These are phyloP conservation scores for Cyberlindnera maritima DNA, from an alignment of 805 yeast species.

Conservation along the genomic window DNA sequence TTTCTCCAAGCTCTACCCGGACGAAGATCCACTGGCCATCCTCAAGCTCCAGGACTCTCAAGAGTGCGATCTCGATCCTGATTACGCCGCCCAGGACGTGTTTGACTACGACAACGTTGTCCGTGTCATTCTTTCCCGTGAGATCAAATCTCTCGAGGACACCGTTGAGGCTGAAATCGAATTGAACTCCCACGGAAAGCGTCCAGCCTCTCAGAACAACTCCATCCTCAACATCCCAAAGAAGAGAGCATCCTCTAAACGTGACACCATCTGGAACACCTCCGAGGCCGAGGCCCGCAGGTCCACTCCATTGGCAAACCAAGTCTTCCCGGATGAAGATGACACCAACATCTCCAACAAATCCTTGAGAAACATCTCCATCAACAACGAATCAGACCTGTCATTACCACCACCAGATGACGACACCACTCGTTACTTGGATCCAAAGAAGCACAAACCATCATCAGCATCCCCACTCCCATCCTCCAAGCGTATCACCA, in stretches of 20 bases:
- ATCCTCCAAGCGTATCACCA: conserved; percentile 36
- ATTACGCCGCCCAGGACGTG: conserved; percentile 61
- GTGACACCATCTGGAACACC: conserved; percentile 18
- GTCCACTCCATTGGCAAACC: conserved; percentile 40
- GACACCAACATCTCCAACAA: conserved; percentile 19
- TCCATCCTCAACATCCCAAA: conserved; percentile 27
- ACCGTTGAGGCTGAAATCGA: conserved; percentile 6
- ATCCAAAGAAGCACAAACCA: conserved; percentile 25
- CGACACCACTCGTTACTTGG: conserved; percentile 18
- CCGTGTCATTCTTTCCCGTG: conserved; percentile 42
- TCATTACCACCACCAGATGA: conserved; percentile 29
- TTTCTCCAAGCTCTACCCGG: conserved; percentile 64
- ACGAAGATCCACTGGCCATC: conserved; percentile 51
- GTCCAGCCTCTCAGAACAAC: conserved; percentile 24
- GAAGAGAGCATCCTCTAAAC: conserved; percentile 18
- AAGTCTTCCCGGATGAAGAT: conserved; percentile 32
- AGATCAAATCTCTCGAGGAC: conserved; percentile 31
- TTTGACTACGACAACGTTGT: conserved; percentile 50
- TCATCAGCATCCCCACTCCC: conserved; percentile 22
- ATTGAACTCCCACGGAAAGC: conserved; percentile 18
- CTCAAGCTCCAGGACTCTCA: conserved; percentile 63
- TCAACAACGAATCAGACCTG: conserved; percentile 32
- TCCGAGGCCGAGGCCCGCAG: conserved; percentile 26
- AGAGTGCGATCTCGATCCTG: conserved; percentile 79
- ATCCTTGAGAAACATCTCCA: conserved; percentile 26